These are phyloP conservation scores for Candida arabinofermentans DNA, from an alignment of 805 yeast species.

Conservation along the genomic window DNA sequence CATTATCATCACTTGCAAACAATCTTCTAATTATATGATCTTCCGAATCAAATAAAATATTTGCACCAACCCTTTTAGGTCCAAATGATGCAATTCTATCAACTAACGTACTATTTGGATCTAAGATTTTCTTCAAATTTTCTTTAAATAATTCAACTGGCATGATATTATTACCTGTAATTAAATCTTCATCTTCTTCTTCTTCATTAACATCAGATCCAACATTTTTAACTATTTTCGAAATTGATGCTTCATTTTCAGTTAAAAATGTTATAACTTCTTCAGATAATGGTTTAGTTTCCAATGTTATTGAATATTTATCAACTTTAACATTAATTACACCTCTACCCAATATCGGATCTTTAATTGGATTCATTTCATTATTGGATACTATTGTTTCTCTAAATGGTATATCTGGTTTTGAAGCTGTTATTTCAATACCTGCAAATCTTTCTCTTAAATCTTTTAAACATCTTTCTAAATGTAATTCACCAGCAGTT, in stretches of 20 bases:
- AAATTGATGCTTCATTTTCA: slow-evolving; percentile 42
- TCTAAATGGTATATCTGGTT: slow-evolving; percentile 91
- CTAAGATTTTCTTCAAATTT: slow-evolving; percentile 29
- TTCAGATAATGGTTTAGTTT: slow-evolving; percentile 52
- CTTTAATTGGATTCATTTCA: slow-evolving; percentile 46
- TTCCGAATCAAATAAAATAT: slow-evolving; percentile 58
- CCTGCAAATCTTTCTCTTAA: slow-evolving; percentile 88
- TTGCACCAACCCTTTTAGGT: slow-evolving; percentile 72
- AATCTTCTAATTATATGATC: slow-evolving; percentile 33
- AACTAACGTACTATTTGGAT: slow-evolving; percentile 19
- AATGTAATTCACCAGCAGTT: slow-evolving; percentile 94
- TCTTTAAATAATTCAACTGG: slow-evolving; percentile 30
- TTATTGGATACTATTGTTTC: slow-evolving; percentile 64
- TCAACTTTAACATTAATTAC: slow-evolving; percentile 48
- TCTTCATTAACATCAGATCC: slow-evolving; percentile 18
- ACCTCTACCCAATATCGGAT: slow-evolving; percentile 46
- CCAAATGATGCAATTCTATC: slow-evolving; percentile 64
- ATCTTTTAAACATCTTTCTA: slow-evolving; percentile 92
- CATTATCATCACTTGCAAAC: slow-evolving; percentile 11
- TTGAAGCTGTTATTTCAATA: slow-evolving; percentile 77
- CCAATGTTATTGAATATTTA: slow-evolving; percentile 38
- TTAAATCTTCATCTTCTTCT: slow-evolving; percentile 9
- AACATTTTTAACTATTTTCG: slow-evolving; percentile 29
- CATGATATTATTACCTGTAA: slow-evolving; percentile 14
- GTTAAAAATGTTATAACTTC: slow-evolving; percentile 46